Evolutionary conservation across 2,329 filamentous ascomycete genomes (phyloP).

Genomic region (Diaporthe longicolla): DNA sequence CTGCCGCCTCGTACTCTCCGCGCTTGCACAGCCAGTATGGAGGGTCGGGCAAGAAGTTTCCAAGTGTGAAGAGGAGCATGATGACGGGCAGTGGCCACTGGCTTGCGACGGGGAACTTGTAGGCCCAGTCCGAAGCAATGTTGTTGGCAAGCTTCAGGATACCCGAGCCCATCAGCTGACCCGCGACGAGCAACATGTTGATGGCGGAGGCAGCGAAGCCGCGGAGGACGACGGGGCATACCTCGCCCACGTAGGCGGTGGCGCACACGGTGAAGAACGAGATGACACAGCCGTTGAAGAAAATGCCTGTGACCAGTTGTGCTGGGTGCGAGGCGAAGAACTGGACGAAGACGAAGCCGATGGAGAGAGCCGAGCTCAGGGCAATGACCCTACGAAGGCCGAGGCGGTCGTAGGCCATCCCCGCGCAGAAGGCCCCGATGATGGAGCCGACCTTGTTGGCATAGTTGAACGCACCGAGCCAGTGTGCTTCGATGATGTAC

Average conservation of each 20-base stretch:
- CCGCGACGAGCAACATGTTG: slow-evolving; percentile 51
- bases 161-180: slow-evolving; percentile 49
- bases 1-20: slow-evolving; percentile 29
- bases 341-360: slow-evolving; percentile 61
- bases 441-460: slow-evolving; percentile 37
- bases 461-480: slow-evolving; percentile 39
- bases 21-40: slow-evolving; percentile 41
- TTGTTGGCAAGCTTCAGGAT: slow-evolving; percentile 35
- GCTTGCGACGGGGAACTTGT: slow-evolving; percentile 36
- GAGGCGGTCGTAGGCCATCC: slow-evolving; percentile 43
- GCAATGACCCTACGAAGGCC: slow-evolving; percentile 48
- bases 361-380: slow-evolving; percentile 47
- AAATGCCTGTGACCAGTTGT: slow-evolving; percentile 59
- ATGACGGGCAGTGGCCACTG: slow-evolving; percentile 37
- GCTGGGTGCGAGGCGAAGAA: slow-evolving; percentile 59
- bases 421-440: slow-evolving; percentile 37
- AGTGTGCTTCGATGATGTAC: slow-evolving; percentile 34
- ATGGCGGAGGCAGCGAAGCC: slow-evolving; percentile 50
- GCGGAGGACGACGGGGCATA: slow-evolving; percentile 50
- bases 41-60: slow-evolving; percentile 20
- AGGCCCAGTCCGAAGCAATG: slow-evolving; percentile 31
- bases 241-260: slow-evolving; percentile 51
- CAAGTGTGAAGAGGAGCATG: slow-evolving; percentile 36
- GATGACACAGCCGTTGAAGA: slow-evolving; percentile 61
- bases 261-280: slow-evolving; percentile 58